Base-by-base conservation (phyloP, 225 moss, liverwort and hornwort species). In the Sphagnum tenellum region DNA sequence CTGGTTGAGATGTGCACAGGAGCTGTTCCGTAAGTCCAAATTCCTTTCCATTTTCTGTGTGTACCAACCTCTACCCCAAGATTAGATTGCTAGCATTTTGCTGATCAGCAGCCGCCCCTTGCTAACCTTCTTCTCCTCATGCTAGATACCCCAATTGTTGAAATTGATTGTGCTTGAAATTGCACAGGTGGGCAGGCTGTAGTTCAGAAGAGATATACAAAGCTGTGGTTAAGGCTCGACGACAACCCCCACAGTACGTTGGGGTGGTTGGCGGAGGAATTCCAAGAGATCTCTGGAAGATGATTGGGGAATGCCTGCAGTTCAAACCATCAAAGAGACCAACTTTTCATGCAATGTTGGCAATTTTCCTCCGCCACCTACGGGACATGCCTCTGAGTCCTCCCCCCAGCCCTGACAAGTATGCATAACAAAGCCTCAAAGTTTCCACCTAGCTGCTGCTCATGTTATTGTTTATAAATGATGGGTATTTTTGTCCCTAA, bases 1-100 rank as follows among this genome's bases (percentile, higher is more conserved):
- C 67, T 81, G 46, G 77, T 81, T 56, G 80, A 81, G 77, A 81
- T 81, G 80, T 81, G 80, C 65, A 81, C 77, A 29, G 80, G 80
- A 58, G 80, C 80, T 64, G 61, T 81, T 44, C 77, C 77, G 80
- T 81, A 71, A 81, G 80, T 76, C 58, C 29, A 50, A 6, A 60
- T 60, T 45, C 12, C 59, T 7, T 60, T 12, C 59, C 12, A 60
- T 60, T 7, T 60, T n/a, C 59, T 29, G 29, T 29, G 29, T 29
- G 29, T 29, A 29, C 29, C 29, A 29, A 0, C 29, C 29, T 29
- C 29, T 29, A 29, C 29, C 29, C 29, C 29, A 29, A 29, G 29
- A 29, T 29, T 29, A 29, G 29, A 29, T 29, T 29, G 29, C 29
- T 29, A 29, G 29, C 29, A 29, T 29, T 29, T 29, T 29, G 29